These are phyloP conservation scores for Pseudocercospora crystallina DNA, from an alignment of 2,329 filamentous ascomycete species.

Conservation along the genomic window DNA sequence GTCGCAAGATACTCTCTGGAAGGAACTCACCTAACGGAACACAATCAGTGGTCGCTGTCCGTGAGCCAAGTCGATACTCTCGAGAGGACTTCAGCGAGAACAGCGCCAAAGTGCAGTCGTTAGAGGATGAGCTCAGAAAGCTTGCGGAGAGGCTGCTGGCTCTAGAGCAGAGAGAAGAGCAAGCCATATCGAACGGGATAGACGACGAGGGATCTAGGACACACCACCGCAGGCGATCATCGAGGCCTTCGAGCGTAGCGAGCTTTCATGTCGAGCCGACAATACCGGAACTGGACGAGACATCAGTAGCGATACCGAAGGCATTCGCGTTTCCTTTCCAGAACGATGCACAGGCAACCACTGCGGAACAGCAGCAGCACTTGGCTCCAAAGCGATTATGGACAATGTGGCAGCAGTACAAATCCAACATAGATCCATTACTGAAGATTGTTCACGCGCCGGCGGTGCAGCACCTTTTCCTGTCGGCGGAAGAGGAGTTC, in stretches of 20 bases:
- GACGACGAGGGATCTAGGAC: conserved; percentile 6
- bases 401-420: conserved; percentile 22
- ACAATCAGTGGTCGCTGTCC: conserved; percentile 14
- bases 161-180: conserved; percentile 8
- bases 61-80: conserved; percentile 9
- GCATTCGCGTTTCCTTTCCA: conserved; percentile 10
- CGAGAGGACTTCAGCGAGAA: conserved; percentile 5
- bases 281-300: conserved; percentile 13
- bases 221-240: conserved; percentile 7
- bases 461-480: conserved; percentile 19
- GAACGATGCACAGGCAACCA: neutral
- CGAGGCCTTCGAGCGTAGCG: conserved; percentile 3
- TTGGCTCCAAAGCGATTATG: conserved; percentile 14
- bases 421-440: conserved; percentile 20
- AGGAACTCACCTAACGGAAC: conserved; percentile 5
- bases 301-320: neutral
- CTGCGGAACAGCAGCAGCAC: conserved; percentile 4
- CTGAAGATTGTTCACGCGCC: conserved; percentile 21
- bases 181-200: neutral
- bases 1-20: conserved; percentile 13
- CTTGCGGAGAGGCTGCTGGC: conserved; percentile 11
- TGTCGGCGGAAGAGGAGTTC: conserved; percentile 7
- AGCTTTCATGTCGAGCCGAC: conserved; percentile 12
- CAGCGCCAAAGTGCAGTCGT: neutral
- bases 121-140: conserved; percentile 15